Base-by-base conservation (phyloP, 257 asterid species). In the Fraxinus cuspidata region DNA sequence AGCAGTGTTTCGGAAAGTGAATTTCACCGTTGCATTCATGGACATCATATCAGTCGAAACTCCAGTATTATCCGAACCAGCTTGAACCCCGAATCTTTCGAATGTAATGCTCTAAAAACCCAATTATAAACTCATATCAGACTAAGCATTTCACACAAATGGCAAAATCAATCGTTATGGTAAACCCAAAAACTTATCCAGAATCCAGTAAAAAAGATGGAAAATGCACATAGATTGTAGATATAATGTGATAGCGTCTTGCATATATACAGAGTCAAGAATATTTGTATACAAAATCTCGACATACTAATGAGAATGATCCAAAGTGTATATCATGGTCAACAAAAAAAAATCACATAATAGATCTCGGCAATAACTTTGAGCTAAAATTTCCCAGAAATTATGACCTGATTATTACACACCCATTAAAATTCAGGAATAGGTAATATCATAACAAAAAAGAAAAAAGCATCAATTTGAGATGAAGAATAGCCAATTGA, bases 41-140 rank as follows among this genome's bases (percentile, higher is more conserved):
- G 97, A 86, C 63, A 93, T 89, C 97, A 93, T 93, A 79, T 89
- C 96, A 0, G 97, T 93, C 0, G 94, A 81, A 13, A 93, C 97
- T 47, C 96, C 92, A 0, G 87, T 78, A 18, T 51, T 38, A 77
- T 93, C 97, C 0, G 96, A 87, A 51, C 97, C 97, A 44, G 96
- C 94, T 84, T 93, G 96, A 80, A 93, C 88, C 80, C 69, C 79
- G 32, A 90, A 85, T 71, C 90, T 91, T 87, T 87, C 92, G 77
- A 91, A 83, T 70, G 75, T 86, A 31, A 91, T 87, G 74, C 90
- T 93, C 97, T 91, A 92, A 65, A 25, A 74, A 35, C 67, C 75
- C 12, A 40, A 72, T 31, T 47, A 68, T 40, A 7, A 65, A 7
- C 53, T 70, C 38, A 49, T 13, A 32, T 69, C 47, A 77, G n/a